Conservation (phyloP, 1,284 basidiomycete species). For the Ceratobasidium sp. region DNA sequence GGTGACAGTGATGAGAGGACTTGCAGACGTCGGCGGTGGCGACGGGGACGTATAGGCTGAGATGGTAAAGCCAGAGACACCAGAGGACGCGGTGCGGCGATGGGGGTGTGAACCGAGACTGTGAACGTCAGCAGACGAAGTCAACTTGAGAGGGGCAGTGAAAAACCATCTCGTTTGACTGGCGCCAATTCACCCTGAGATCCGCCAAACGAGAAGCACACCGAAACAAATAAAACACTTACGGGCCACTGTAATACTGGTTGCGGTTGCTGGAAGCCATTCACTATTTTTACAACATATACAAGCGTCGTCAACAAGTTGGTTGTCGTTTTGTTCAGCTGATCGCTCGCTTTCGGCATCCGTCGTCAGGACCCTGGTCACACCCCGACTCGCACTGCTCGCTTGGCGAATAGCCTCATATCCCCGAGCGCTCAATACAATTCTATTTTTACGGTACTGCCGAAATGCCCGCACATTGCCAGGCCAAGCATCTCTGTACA, state of each 20-base stretch:
- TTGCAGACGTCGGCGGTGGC: constrained; percentile 15
- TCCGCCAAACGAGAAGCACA: background rate
- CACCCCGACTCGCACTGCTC: background rate
- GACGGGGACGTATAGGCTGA: constrained; percentile 28
- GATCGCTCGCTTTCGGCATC: background rate
- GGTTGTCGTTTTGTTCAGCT: constrained; percentile 4
- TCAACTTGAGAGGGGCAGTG: background rate
- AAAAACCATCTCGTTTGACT: background rate
- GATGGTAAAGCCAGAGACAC: constrained; percentile 26
- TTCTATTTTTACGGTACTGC: constrained; percentile 19
- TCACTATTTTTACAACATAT: constrained; percentile 5
- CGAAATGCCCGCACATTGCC: background rate
- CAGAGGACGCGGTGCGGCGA: constrained; percentile 27
- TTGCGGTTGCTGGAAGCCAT: constrained; percentile 11
- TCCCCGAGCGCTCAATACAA: background rate
- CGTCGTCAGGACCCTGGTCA: constrained; percentile 1
- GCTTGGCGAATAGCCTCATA: background rate
- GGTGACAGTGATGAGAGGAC: constrained; percentile 8
- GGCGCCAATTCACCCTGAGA: constrained; percentile 1
- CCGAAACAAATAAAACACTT: background rate
- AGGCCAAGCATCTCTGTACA: constrained; percentile 15
- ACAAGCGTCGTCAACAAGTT: background rate
- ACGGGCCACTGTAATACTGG: constrained; percentile 23
- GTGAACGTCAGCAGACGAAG: background rate
- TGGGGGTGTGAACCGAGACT: constrained; percentile 18